Conservation (phyloP, 1,284 basidiomycete species). For the Austroboletus novae-zelandiae region DNA sequence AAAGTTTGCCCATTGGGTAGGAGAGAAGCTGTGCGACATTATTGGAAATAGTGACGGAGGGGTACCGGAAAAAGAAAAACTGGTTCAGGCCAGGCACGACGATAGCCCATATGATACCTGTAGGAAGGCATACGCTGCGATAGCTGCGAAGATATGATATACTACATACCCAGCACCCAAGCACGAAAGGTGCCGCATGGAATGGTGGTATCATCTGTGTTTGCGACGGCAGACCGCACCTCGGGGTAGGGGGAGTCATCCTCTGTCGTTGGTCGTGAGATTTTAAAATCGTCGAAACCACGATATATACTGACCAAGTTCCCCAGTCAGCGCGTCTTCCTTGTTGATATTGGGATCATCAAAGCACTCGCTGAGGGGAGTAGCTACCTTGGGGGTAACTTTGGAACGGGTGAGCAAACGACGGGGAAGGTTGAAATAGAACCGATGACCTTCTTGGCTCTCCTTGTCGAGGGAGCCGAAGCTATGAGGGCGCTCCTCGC, state of each 20-base stretch:
- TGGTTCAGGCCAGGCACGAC: slow-evolving; percentile 61
- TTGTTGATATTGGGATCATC: slow-evolving; percentile 67
- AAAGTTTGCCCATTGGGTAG: slow-evolving; percentile 60
- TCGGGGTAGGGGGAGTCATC: slow-evolving; percentile 54
- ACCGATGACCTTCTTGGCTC: slow-evolving; percentile 15
- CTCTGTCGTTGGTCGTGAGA: slow-evolving; percentile 28
- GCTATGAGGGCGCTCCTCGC: slow-evolving; percentile 26
- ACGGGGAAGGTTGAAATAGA: neutral
- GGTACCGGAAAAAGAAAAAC: slow-evolving; percentile 67
- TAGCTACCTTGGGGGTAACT: neutral
- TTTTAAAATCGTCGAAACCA: neutral
- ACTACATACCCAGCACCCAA: slow-evolving; percentile 56
- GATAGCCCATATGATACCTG: slow-evolving; percentile 51
- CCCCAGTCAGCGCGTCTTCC: slow-evolving; percentile 42
- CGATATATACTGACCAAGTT: slow-evolving; percentile 29
- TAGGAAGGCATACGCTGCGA: neutral
- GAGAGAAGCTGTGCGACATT: slow-evolving; percentile 67
- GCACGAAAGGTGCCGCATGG: slow-evolving; percentile 63
- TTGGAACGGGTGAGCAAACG: neutral
- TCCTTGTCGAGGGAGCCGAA: slow-evolving; percentile 32
- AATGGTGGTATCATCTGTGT: slow-evolving; percentile 65
- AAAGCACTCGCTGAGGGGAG: slow-evolving; percentile 32
- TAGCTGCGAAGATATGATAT: neutral
- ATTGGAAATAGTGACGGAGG: slow-evolving; percentile 50
- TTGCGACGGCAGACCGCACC: slow-evolving; percentile 64